A percentile compares a stretch with the other conserved stretches of the same genome.
phyloP scores from a whole-genome alignment of 306 rosid species.

The Echinosophora koreensis region DNA sequence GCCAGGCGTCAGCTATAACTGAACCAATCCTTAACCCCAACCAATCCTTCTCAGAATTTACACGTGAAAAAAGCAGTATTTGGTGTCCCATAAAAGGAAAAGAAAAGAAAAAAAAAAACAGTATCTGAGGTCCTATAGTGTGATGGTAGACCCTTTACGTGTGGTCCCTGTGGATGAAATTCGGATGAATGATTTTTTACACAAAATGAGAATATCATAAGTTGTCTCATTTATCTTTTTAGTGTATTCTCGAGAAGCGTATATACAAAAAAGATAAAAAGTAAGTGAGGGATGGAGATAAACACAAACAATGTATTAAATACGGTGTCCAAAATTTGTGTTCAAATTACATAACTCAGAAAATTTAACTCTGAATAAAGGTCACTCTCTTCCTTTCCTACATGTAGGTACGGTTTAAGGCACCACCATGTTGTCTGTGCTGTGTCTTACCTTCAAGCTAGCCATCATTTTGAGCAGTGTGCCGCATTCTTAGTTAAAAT shows the following conservation, averaged over 20 bases:
- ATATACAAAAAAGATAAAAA: too few species aligned
- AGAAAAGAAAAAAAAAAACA: too few species aligned
- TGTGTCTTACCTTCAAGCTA: constrained; percentile 43
- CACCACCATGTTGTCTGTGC: constrained; percentile 22
- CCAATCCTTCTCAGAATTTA: not conserved
- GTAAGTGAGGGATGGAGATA: too few species aligned
- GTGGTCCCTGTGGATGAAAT: constrained; percentile 24
- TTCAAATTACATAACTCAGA: too few species aligned
- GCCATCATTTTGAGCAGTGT: constrained; percentile 44
- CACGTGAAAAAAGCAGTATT: not conserved
- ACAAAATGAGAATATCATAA: too few species aligned
- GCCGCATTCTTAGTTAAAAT: not conserved
- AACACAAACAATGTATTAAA: too few species aligned
- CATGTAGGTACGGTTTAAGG: constrained; percentile 6
- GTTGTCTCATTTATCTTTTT: too few species aligned
- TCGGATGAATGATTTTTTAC: too few species aligned
- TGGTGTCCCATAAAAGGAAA: too few species aligned
- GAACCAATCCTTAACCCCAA: constrained; percentile 10
- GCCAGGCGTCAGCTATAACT: not conserved
- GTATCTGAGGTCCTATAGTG: constrained; percentile 2
- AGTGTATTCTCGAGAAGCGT: too few species aligned
- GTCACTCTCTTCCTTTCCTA: not conserved
- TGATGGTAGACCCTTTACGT: not conserved
- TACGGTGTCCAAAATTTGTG: too few species aligned
- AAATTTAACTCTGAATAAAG: constrained; percentile 33